phyloP scores from a whole-genome alignment of 192 early-diverging fungal genomes.

The Entophlyctis luteolus region DNA sequence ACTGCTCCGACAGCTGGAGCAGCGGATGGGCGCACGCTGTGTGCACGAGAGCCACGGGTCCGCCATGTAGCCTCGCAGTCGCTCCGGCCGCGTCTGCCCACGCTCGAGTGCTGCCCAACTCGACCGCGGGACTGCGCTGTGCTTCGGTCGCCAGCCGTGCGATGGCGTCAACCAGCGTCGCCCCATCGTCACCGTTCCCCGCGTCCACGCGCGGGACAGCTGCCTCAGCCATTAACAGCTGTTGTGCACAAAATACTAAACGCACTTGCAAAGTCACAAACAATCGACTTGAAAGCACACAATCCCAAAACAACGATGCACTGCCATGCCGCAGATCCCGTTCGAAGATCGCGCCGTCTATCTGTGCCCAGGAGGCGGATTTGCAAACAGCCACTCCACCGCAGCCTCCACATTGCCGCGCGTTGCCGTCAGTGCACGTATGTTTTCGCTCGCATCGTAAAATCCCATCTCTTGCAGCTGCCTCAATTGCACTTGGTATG shows the following conservation, averaged over 20 bases:
- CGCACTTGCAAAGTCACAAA: not conserved
- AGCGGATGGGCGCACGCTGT: not conserved
- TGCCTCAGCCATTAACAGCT: no score
- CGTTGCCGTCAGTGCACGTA: slow-evolving; percentile 75
- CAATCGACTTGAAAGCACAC: not conserved
- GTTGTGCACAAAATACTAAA: no score
- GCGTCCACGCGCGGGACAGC: no score
- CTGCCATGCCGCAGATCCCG: no score
- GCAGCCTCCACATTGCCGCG: slow-evolving; percentile 91
- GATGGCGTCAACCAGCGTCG: no score
- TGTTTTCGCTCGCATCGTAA: slow-evolving; percentile 81
- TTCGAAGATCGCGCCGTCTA: no score
- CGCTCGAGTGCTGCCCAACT: not conserved
- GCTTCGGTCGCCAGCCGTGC: no score
- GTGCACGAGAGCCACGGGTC: no score
- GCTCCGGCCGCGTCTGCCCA: not conserved
- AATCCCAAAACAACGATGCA: slow-evolving; percentile 7
- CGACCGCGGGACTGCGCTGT: no score
- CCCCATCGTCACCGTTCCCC: no score
- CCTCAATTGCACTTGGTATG: slow-evolving; percentile 65
- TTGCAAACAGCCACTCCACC: slow-evolving; percentile 74
- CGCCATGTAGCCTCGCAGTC: not conserved
- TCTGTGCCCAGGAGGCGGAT: slow-evolving; percentile 38
- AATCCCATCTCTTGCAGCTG: slow-evolving; percentile 97
- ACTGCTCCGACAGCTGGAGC: not conserved